phyloP scores from a whole-genome alignment of 805 yeast genomes.

The Candida nitratophila region DNA sequence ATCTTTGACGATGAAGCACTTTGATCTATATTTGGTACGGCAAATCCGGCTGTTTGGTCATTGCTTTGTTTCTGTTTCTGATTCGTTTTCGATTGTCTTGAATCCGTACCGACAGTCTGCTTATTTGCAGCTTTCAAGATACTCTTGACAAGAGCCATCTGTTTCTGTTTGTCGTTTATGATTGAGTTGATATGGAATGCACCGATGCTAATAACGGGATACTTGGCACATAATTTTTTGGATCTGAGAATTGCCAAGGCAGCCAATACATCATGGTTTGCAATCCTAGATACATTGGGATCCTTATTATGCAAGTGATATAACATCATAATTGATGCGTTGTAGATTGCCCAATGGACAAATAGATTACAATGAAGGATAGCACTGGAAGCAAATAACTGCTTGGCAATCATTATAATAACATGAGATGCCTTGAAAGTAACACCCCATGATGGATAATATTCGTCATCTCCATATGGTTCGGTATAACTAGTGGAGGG shows the following conservation, averaged over 20 bases:
- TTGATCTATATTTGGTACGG: too few species aligned
- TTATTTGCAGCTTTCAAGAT: conserved; percentile 6
- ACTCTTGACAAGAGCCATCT: conserved; percentile 16
- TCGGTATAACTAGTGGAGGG: background rate
- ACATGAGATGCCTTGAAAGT: conserved; percentile 77
- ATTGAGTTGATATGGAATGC: conserved; percentile 36
- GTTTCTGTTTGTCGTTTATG: conserved; percentile 34
- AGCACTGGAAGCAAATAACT: conserved; percentile 54
- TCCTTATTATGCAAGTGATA: conserved; percentile 41
- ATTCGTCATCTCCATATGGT: conserved; percentile 24
- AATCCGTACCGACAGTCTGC: background rate
- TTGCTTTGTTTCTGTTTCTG: background rate
- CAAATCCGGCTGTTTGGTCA: background rate
- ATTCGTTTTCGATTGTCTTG: too few species aligned
- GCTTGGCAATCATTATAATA: conserved; percentile 56
- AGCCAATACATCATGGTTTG: conserved; percentile 32
- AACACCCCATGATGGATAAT: conserved; percentile 71
- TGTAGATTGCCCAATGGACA: conserved; percentile 27
- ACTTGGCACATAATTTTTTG: background rate
- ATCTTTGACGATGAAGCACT: too few species aligned
- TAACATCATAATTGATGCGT: conserved; percentile 55
- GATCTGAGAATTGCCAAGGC: conserved; percentile 27
- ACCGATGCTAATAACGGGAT: background rate
- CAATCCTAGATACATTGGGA: conserved; percentile 30
- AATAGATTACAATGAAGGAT: conserved; percentile 31